Evolutionary conservation across 306 rosid genomes (phyloP).

Genomic region (Herpetospermum pedunculosum): DNA sequence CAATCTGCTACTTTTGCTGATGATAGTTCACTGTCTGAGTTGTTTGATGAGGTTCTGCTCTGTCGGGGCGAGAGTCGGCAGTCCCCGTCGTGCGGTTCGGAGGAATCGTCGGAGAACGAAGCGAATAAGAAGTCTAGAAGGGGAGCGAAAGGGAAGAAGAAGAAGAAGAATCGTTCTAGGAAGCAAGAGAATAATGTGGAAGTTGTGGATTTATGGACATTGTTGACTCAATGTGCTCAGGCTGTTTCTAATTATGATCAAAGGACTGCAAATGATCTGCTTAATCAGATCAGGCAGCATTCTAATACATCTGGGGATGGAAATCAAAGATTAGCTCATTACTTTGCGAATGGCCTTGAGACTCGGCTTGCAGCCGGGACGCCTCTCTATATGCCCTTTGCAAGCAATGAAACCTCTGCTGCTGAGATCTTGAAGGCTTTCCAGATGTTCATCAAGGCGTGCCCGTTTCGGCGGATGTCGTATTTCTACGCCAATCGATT

Average conservation of each 20-base stretch:
- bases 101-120: background rate
- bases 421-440: conserved; percentile 23
- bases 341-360: conserved; percentile 33
- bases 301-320: conserved; percentile 27
- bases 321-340: conserved; percentile 27
- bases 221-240: conserved; percentile 27
- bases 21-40: conserved; percentile 20
- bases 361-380: conserved; percentile 20
- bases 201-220: conserved; percentile 25
- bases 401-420: conserved; percentile 16
- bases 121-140: conserved; percentile 11
- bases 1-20: conserved; percentile 17
- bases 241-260: conserved; percentile 24
- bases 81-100: background rate
- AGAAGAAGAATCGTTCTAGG: background rate
- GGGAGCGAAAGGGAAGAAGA: conserved; percentile 4
- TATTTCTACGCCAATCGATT: conserved; percentile 18
- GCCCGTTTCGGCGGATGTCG: conserved; percentile 23
- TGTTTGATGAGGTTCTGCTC: conserved; percentile 25
- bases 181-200: conserved; percentile 6
- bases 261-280: conserved; percentile 12
- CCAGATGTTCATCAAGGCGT: conserved; percentile 18
- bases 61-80: conserved; percentile 1
- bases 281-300: conserved; percentile 19
- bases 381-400: conserved; percentile 13